phyloP scores from a whole-genome alignment of 1,284 basidiomycete species.

The Fomitopsis schrenkii region DNA sequence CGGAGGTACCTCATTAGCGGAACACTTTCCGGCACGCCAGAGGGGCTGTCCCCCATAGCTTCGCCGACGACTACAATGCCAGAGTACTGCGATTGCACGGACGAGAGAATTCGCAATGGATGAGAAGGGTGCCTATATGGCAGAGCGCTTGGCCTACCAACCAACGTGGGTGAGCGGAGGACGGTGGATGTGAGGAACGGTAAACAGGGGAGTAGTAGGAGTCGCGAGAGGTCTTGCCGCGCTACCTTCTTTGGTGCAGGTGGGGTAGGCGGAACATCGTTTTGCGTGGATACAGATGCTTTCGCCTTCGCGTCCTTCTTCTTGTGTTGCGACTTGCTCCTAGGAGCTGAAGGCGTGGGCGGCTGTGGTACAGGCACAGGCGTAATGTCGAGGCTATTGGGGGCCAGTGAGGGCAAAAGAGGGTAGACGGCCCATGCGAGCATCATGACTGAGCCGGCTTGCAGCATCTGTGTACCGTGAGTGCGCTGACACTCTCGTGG shows the following conservation, averaged over 20 bases:
- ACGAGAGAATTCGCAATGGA: constrained; percentile 66
- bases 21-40: background rate
- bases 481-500: background rate
- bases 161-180: constrained; percentile 49
- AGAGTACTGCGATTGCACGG: constrained; percentile 62
- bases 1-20: constrained; percentile 61
- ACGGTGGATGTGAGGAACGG: constrained; percentile 29
- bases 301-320: background rate
- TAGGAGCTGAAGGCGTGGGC: background rate
- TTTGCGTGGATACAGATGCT: background rate
- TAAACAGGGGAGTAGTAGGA: constrained; percentile 35
- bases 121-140: constrained; percentile 52
- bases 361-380: background rate
- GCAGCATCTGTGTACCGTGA: constrained; percentile 12
- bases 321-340: constrained; percentile 13
- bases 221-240: constrained; percentile 26
- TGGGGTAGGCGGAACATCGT: constrained; percentile 1
- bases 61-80: constrained; percentile 81
- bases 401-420: constrained; percentile 6
- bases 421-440: constrained; percentile 16
- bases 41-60: constrained; percentile 28
- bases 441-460: constrained; percentile 10
- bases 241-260: constrained; percentile 5
- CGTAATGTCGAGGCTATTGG: background rate
- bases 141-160: constrained; percentile 42